phyloP scores from a whole-genome alignment of 2,329 filamentous ascomycete species.

The Allantophomopsis cytisporea region DNA sequence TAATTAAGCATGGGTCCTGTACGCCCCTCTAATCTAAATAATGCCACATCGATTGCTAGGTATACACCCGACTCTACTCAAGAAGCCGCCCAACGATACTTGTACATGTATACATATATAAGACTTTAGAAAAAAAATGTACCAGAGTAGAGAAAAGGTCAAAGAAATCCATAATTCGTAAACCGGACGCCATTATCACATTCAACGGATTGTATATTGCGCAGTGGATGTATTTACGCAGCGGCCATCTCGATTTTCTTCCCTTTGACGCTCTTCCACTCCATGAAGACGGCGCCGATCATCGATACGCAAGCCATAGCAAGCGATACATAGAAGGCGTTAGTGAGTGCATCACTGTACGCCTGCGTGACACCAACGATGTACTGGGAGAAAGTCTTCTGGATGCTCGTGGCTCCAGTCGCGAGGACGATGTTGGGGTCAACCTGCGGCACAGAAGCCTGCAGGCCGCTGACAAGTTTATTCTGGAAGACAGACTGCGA shows the following conservation, averaged over 20 bases:
- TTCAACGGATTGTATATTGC: too few species aligned
- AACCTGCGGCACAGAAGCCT: constrained; percentile 25
- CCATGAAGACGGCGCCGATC: constrained; percentile 26
- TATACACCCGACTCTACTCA: too few species aligned
- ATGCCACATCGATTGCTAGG: too few species aligned
- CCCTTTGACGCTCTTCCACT: constrained; percentile 40
- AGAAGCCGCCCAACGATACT: too few species aligned
- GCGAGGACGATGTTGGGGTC: constrained; percentile 27
- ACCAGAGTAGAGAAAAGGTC: too few species aligned
- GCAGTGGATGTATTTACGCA: constrained; percentile 5
- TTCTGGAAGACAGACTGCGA: constrained; percentile 32
- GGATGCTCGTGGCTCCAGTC: constrained; percentile 46
- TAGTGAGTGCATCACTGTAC: constrained; percentile 39
- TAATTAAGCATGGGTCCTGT: too few species aligned
- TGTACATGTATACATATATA: too few species aligned
- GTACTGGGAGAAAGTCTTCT: constrained; percentile 32
- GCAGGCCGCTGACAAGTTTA: constrained; percentile 20
- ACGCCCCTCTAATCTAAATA: too few species aligned
- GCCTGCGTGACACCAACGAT: constrained; percentile 40
- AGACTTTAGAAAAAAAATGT: too few species aligned
- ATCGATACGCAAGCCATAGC: constrained; percentile 32
- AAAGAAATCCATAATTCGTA: too few species aligned
- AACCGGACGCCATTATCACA: too few species aligned
- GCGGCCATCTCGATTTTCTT: constrained; percentile 18
- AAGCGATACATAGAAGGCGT: constrained; percentile 39